Evolutionary conservation across 148 eudicot species (phyloP), one percentile per base, ranked within the genome.

Genomic region (Amaranthus hypochondriacus): DNA sequence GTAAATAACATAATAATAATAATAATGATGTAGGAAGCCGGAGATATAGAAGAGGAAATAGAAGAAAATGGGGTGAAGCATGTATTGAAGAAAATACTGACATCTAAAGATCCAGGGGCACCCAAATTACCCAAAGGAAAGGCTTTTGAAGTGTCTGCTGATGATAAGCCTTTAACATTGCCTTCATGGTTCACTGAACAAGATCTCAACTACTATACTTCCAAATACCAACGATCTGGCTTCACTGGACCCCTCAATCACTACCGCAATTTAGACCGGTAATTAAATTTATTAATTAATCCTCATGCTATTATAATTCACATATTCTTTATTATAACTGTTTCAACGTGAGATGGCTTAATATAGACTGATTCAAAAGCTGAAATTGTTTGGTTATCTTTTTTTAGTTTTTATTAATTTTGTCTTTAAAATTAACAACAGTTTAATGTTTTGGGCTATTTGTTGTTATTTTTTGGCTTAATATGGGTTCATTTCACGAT

Each of bases 161-260:
- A 70, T 4, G 14, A 46, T 11, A 28, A 28, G 39, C 67, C 82
- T 2, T 44, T 81, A 3, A 28, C 63, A 0, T 73, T 88, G 68
- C 97, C 97, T 5, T 57, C 82, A 3, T 92, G 97, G 97, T 63
- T 90, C 15, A 76, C 89, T 0, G 86, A 92, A 63, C 83, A 88
- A 6, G 95, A 92, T 71, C 78, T 90, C 55, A 74, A 88, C 62
- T 89, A 82, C 74, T 88, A 88, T 66, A 80, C 85, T 7, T 8
- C 44, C 62, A 88, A 88, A 67, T 90, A 76, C 39, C 80, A 85
- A 5, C 73, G 56, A 0, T 81, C 58, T 4, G 95, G 97, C 77
- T 92, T 92, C 88, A 84, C 89, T 6, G 97, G 97, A 48, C 84
- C 83, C 46, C 60, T 92, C 64, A 92, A 89, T 83, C 85, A 90